Percentiles rank a stretch among this genome's conserved stretches.
Evolutionary conservation across 192 early-diverging fungal species (phyloP).

Genomic region (Dispira parvispora): DNA sequence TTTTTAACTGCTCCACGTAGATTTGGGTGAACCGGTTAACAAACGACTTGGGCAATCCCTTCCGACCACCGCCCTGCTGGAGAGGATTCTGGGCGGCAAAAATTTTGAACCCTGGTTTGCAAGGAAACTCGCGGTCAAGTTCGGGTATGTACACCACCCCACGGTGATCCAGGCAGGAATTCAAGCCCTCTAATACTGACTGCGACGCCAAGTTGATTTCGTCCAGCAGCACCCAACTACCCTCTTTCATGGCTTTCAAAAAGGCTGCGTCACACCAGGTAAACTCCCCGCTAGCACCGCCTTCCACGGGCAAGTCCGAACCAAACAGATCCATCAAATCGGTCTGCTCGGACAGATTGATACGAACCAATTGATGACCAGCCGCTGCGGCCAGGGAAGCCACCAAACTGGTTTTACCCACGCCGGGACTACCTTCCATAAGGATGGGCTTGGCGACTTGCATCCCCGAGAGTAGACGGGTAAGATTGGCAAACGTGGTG

Average conservation of each 20-base stretch:
- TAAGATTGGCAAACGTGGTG: constrained; percentile 74
- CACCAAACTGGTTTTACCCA: constrained; percentile 89
- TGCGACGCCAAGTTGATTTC: constrained; percentile 98
- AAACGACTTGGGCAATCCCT: constrained; percentile 94
- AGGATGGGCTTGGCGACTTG: constrained; percentile 84
- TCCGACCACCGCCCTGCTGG: constrained; percentile 91
- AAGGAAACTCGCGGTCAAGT: constrained; percentile 71
- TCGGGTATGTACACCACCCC: constrained; percentile 92
- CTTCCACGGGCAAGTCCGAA: constrained; percentile 89
- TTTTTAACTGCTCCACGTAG: constrained; percentile 67
- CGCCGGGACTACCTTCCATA: constrained; percentile 93
- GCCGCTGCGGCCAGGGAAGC: constrained; percentile 59
- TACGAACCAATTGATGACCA: constrained; percentile 75
- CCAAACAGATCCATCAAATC: constrained; percentile 98
- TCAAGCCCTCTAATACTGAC: constrained; percentile 94
- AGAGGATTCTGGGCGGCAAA: constrained; percentile 98
- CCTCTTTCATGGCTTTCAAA: constrained; percentile 83
- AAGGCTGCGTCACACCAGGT: constrained; percentile 98
- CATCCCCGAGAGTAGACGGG: constrained; percentile 74
- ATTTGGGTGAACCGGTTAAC: constrained; percentile 95
- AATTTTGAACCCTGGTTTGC: constrained; percentile 67
- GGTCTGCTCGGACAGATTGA: constrained; percentile 97
- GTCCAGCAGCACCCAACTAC: constrained; percentile 94
- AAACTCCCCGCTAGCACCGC: constrained; percentile 54
- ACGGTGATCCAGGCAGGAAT: constrained; percentile 96